phyloP scores from a whole-genome alignment of 2,329 filamentous ascomycete species.

The Pseudonectria buxi region DNA sequence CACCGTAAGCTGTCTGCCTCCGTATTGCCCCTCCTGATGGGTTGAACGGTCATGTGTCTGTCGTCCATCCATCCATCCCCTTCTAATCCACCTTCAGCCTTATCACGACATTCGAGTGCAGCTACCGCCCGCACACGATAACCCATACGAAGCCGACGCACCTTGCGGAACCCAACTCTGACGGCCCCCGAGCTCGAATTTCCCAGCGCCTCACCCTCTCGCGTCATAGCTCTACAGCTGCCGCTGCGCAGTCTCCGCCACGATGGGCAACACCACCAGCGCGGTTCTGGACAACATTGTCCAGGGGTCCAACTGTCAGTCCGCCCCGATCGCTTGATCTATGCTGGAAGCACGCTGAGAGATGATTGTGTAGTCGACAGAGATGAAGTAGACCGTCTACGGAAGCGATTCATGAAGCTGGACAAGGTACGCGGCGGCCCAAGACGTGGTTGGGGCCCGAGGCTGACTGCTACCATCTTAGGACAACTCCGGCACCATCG shows the following conservation, averaged over 20 bases:
- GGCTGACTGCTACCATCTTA: constrained; percentile 28
- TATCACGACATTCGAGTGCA: constrained; percentile 17
- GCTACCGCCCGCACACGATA: constrained; percentile 4
- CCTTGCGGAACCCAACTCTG: not conserved
- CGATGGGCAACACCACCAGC: constrained; percentile 64
- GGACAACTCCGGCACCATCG: constrained; percentile 98
- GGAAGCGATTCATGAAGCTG: constrained; percentile 98
- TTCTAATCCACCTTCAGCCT: constrained; percentile 18
- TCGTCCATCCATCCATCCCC: not conserved
- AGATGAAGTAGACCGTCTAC: constrained; percentile 90
- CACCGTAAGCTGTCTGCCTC: constrained; percentile 3
- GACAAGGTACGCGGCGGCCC: constrained; percentile 65
- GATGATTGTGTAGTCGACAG: constrained; percentile 64
- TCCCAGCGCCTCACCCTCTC: not conserved
- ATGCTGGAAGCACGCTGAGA: constrained; percentile 12
- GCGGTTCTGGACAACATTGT: constrained; percentile 90
- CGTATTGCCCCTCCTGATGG: constrained; percentile 17
- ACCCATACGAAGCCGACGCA: constrained; percentile 1
- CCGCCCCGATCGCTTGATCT: constrained; percentile 5
- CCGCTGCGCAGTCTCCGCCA: constrained; percentile 5
- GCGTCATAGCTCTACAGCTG: no score
- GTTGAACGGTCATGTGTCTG: constrained; percentile 7
- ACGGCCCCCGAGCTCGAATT: not conserved
- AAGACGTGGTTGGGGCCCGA: constrained; percentile 1
- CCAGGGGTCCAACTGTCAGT: constrained; percentile 86